A percentile compares a stretch with the other conserved stretches of the same genome.
Evolutionary conservation across 768 basidiomycete genomes (phyloP).

Genomic region (Atractiella rhizophila): DNA sequence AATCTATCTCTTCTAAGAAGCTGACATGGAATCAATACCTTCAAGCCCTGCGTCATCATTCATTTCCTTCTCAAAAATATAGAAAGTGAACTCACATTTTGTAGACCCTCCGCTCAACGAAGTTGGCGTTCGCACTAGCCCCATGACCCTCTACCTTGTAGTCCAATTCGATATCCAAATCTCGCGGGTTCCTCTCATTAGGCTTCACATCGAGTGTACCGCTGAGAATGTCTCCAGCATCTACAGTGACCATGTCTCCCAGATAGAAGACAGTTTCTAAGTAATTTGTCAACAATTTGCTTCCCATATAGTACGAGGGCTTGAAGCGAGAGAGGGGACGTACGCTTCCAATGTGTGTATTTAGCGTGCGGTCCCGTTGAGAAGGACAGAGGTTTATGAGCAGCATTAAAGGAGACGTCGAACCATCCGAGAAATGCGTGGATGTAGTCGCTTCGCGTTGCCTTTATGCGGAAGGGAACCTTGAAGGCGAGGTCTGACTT

Average conservation of each 20-base stretch:
- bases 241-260: slow-evolving; percentile 41
- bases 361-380: slow-evolving; percentile 94
- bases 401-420: slow-evolving; percentile 81
- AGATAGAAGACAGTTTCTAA: slow-evolving; percentile 98
- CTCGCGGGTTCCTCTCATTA: slow-evolving; percentile 76
- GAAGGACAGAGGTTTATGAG: slow-evolving; percentile 84
- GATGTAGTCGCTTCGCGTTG: slow-evolving; percentile 73
- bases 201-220: slow-evolving; percentile 58
- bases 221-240: slow-evolving; percentile 38
- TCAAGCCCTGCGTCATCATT: too few species aligned
- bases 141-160: slow-evolving; percentile 35
- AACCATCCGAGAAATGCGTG: slow-evolving; percentile 99
- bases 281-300: not conserved
- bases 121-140: too few species aligned
- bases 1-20: too few species aligned
- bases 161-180: slow-evolving; percentile 64
- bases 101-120: slow-evolving; percentile 20
- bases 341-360: slow-evolving; percentile 24
- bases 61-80: too few species aligned
- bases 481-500: slow-evolving; percentile 85
- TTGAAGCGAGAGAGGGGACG: not conserved
- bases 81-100: slow-evolving; percentile 27
- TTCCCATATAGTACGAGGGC: not conserved
- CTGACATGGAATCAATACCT: too few species aligned
- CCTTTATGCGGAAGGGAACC: slow-evolving; percentile 48